Conservation (phyloP, 208 protist genomes). For the Leishmania aethiopica region DNA sequence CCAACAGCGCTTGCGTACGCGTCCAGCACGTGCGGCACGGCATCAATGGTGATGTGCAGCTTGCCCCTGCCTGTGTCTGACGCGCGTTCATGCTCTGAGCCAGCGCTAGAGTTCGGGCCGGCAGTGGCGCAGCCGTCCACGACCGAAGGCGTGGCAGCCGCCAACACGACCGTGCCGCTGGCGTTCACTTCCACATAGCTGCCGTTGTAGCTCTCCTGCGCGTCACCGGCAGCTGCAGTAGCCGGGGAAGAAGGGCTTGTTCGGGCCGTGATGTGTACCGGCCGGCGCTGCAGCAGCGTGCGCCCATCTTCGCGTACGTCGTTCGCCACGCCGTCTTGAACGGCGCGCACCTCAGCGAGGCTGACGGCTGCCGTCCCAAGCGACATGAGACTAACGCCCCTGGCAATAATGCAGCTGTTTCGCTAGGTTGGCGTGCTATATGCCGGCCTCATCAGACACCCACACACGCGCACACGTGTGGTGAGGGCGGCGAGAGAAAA, state of each 20-base stretch:
- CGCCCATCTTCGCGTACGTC: slow-evolving; percentile 80
- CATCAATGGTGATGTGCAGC: slow-evolving; percentile 76
- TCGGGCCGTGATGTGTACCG: slow-evolving; percentile 35
- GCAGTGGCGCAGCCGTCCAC: slow-evolving; percentile 47
- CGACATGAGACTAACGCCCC: slow-evolving; percentile 14
- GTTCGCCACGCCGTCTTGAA: slow-evolving; percentile 72
- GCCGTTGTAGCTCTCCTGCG: slow-evolving; percentile 45
- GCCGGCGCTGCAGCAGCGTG: slow-evolving; percentile 77
- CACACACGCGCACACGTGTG: neutral
- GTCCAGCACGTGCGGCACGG: slow-evolving; percentile 66
- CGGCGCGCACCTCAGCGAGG: slow-evolving; percentile 62
- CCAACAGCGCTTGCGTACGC: slow-evolving; percentile 60
- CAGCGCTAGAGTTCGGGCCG: neutral
- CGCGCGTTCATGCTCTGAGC: slow-evolving; percentile 13
- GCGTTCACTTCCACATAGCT: slow-evolving; percentile 64
- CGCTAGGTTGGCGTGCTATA: neutral
- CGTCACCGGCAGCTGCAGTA: slow-evolving; percentile 2
- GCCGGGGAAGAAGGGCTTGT: slow-evolving; percentile 19
- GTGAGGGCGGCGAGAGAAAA: neutral
- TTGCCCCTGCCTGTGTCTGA: slow-evolving; percentile 27
- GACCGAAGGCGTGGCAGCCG: slow-evolving; percentile 59
- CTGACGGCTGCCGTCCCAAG: slow-evolving; percentile 44
- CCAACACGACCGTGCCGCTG: slow-evolving; percentile 65
- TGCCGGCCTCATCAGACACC: neutral
- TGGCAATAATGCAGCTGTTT: neutral